These are phyloP conservation scores for Ramaria rubella DNA, from an alignment of 768 basidiomycete genomes.

Conservation along the genomic window DNA sequence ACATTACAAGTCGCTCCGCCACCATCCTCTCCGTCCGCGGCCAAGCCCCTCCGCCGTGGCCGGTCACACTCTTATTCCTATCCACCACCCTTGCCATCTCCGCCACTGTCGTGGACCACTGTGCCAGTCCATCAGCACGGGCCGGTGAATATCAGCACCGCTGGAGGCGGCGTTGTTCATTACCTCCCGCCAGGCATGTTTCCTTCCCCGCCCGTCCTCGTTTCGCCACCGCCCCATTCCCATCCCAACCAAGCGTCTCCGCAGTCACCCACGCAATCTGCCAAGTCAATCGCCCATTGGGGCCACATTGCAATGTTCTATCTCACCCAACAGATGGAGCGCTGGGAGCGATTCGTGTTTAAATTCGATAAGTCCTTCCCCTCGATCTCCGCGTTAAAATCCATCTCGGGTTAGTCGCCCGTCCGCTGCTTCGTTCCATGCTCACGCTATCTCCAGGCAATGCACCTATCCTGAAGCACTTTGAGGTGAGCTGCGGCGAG, in stretches of 20 bases:
- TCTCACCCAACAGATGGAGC: constrained; percentile 70
- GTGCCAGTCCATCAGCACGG: constrained; percentile 9
- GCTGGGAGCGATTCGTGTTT: constrained; percentile 79
- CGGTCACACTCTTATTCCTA: constrained; percentile 18
- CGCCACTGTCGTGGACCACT: constrained; percentile 10
- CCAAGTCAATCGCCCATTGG: constrained; percentile 57
- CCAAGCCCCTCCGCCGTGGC: constrained; percentile 13
- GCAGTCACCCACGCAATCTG: constrained; percentile 22
- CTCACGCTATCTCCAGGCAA: constrained; percentile 39
- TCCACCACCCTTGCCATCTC: constrained; percentile 15
- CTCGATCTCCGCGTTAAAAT: constrained; percentile 66
- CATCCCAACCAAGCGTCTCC: constrained; percentile 36
- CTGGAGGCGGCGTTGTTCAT: constrained; percentile 2
- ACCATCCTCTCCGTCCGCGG: constrained; percentile 15
- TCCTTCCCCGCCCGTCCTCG: constrained; percentile 37
- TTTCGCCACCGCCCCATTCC: constrained; percentile 38
- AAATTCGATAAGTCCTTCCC: constrained; percentile 71
- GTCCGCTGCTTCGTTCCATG: constrained; percentile 3
- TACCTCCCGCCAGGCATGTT: constrained; percentile 24
- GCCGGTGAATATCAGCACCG: constrained; percentile 2
- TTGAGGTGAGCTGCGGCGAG: constrained; percentile 70
- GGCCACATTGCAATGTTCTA: constrained; percentile 77
- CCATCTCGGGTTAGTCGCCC: constrained; percentile 48
- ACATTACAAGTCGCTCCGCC: constrained; percentile 47
- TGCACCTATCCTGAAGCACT: constrained; percentile 67